These are phyloP conservation scores for Coemansia sp. DNA, from an alignment of 192 early-diverging fungal genomes.

Conservation along the genomic window DNA sequence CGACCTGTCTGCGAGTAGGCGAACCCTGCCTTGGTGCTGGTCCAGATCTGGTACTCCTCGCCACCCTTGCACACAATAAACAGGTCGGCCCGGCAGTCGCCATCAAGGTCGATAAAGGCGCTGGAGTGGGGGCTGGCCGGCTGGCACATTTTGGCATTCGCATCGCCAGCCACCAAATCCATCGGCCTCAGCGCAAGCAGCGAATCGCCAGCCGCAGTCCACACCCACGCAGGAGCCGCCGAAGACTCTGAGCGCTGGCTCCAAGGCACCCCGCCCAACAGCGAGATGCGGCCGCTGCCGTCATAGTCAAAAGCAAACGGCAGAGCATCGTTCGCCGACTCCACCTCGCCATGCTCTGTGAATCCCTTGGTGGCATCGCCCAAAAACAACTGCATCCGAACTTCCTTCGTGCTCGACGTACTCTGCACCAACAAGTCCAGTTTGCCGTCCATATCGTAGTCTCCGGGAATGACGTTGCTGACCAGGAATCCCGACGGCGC, in stretches of 20 bases:
- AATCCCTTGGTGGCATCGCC: conserved; percentile 69
- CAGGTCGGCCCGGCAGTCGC: conserved; percentile 81
- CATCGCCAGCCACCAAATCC: conserved; percentile 2
- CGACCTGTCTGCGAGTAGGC: conserved; percentile 57
- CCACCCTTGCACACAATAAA: conserved; percentile 70
- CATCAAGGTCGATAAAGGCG: conserved; percentile 90
- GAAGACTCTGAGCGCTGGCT: conserved; percentile 5
- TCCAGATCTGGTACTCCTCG: conserved; percentile 74
- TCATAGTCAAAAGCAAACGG: conserved; percentile 42
- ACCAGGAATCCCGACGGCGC: conserved; percentile 48
- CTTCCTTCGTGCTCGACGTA: conserved; percentile 46
- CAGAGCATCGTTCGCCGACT: conserved; percentile 11
- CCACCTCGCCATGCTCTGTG: conserved; percentile 39
- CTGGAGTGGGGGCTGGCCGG: conserved; percentile 83
- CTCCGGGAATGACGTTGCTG: conserved; percentile 78
- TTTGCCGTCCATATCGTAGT: conserved; percentile 87
- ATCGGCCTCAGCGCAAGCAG: conserved; percentile 13
- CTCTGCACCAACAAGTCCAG: conserved; percentile 81
- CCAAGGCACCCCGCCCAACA: conserved; percentile 26
- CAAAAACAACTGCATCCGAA: conserved; percentile 68
- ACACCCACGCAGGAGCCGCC: conserved; percentile 13
- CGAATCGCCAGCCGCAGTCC: conserved; percentile 50
- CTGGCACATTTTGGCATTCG: conserved; percentile 55
- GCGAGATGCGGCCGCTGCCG: conserved; percentile 14
- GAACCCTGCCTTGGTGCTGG: conserved; percentile 64